Conservation (phyloP, 2,329 filamentous ascomycete genomes). For the Paraphoma chrysanthemicola region DNA sequence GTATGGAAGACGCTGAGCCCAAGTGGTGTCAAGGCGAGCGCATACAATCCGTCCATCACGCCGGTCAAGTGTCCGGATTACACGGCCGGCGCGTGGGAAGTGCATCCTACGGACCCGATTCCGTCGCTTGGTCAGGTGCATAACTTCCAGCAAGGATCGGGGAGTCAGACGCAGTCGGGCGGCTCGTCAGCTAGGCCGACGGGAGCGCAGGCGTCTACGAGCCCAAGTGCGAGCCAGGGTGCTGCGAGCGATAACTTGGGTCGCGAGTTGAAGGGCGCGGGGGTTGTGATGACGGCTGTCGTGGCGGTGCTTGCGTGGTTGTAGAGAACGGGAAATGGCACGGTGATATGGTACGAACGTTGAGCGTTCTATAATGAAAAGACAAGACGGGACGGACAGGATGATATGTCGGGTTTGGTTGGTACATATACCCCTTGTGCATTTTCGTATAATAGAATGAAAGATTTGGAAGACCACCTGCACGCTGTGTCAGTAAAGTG, state of each 20-base stretch:
- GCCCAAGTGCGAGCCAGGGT: conserved; percentile 17
- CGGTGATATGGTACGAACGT: not conserved
- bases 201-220: conserved; percentile 1
- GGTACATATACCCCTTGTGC: conserved; percentile 19
- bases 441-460: not conserved
- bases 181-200: not conserved
- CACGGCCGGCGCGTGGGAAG: conserved; percentile 73
- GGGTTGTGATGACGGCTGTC: conserved; percentile 23
- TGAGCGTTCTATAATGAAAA: not conserved
- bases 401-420: conserved; percentile 4
- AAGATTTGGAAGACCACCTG: not conserved
- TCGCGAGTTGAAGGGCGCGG: conserved; percentile 28
- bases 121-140: conserved; percentile 67
- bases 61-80: conserved; percentile 74
- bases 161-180: conserved; percentile 6
- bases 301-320: conserved; percentile 34
- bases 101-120: conserved; percentile 72
- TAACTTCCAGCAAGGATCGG: conserved; percentile 13
- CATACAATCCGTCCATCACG: conserved; percentile 68
- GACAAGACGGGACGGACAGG: not conserved
- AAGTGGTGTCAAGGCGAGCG: conserved; percentile 69
- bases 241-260: conserved; percentile 26
- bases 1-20: conserved; percentile 79
- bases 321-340: conserved; percentile 1
- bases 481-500: too few species aligned